These are phyloP conservation scores for Starmerella etchellsii DNA, from an alignment of 805 yeast genomes.

Conservation along the genomic window DNA sequence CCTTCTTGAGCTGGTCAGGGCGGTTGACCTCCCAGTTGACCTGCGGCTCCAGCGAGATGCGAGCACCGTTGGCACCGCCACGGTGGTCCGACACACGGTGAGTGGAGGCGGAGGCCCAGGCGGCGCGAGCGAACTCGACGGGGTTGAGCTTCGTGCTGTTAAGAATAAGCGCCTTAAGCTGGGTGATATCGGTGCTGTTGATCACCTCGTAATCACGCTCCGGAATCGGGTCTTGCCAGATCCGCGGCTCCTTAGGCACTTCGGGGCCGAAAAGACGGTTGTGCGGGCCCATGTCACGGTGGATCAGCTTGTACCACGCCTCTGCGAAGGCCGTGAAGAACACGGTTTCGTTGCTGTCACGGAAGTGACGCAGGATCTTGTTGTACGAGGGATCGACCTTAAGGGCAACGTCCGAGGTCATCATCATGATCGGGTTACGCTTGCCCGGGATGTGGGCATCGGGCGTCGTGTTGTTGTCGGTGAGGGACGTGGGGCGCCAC, in stretches of 20 bases:
- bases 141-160: slow-evolving; percentile 5
- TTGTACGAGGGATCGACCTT: slow-evolving; percentile 16
- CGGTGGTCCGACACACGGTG: slow-evolving; percentile 16
- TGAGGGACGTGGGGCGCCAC: slow-evolving; percentile 10
- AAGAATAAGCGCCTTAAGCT: slow-evolving; percentile 9
- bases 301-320: slow-evolving; percentile 19
- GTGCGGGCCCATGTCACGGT: slow-evolving; percentile 18
- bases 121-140: slow-evolving; percentile 15
- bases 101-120: slow-evolving; percentile 18
- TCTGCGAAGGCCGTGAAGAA: slow-evolving; percentile 16
- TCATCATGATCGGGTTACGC: slow-evolving; percentile 15
- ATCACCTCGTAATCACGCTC: slow-evolving; percentile 9
- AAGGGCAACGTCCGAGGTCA: slow-evolving; percentile 17
- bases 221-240: slow-evolving; percentile 19
- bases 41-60: slow-evolving; percentile 15
- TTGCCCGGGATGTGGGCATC: slow-evolving; percentile 14
- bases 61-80: slow-evolving; percentile 19
- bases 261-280: slow-evolving; percentile 17
- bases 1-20: slow-evolving; percentile 14
- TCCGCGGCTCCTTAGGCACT: slow-evolving; percentile 10
- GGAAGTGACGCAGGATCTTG: slow-evolving; percentile 11
- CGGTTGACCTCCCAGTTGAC: slow-evolving; percentile 19
- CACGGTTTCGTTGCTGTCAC: slow-evolving; percentile 7
- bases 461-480: slow-evolving; percentile 10
- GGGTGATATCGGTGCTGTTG: slow-evolving; percentile 8